Evolutionary conservation across 108 stramenopile genomes (phyloP).

Genomic region (Skeletonema potamos): DNA sequence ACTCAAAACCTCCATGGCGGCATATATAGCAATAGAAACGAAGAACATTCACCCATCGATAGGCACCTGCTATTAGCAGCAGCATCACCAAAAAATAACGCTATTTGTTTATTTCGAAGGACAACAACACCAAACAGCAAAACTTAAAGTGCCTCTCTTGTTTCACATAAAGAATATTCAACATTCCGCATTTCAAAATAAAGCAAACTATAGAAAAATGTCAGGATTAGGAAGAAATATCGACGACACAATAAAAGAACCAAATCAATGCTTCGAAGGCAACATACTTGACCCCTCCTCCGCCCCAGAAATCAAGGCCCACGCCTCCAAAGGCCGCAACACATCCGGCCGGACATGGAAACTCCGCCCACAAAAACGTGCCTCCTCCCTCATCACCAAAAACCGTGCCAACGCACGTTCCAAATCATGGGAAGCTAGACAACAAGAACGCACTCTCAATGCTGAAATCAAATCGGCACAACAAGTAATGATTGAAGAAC

Average conservation of each 20-base stretch:
- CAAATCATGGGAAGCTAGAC: slow-evolving; percentile 61
- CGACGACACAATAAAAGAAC: slow-evolving; percentile 14
- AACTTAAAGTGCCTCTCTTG: not conserved
- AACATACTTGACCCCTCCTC: slow-evolving; percentile 39
- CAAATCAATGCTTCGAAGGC: slow-evolving; percentile 29
- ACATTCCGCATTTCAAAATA: not conserved
- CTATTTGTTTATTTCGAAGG: no score
- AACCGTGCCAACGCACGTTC: slow-evolving; percentile 61
- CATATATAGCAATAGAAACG: not conserved
- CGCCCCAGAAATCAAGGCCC: slow-evolving; percentile 4
- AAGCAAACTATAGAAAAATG: not conserved
- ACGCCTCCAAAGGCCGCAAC: slow-evolving; percentile 67
- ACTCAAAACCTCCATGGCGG: not conserved
- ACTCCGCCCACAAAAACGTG: slow-evolving; percentile 80
- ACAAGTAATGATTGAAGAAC: slow-evolving; percentile 60
- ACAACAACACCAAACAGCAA: not conserved
- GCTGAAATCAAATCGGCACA: slow-evolving; percentile 57
- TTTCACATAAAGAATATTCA: not conserved
- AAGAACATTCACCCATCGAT: not conserved
- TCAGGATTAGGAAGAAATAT: not conserved
- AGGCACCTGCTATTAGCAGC: not conserved
- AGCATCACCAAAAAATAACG: no score
- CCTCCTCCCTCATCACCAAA: slow-evolving; percentile 70
- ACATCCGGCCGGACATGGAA: slow-evolving; percentile 82
- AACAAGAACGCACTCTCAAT: slow-evolving; percentile 40